phyloP scores from a whole-genome alignment of 2,329 filamentous ascomycete species.

The Nigrospora oryzae region DNA sequence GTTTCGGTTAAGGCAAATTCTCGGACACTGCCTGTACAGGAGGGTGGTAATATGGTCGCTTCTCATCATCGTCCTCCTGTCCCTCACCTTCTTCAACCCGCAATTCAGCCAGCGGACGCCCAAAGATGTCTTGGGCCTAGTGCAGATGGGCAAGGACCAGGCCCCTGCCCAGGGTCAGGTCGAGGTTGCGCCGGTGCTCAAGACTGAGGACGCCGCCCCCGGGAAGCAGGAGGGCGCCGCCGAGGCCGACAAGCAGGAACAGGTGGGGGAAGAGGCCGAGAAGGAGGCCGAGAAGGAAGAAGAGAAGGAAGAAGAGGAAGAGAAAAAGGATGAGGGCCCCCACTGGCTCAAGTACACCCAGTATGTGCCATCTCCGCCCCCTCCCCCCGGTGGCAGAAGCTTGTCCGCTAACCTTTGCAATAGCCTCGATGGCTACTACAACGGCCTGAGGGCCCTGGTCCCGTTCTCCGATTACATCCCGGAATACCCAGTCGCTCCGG shows the following conservation, averaged over 20 bases:
- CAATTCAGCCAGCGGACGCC: constrained; percentile 11
- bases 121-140: constrained; percentile 16
- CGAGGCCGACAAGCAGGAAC: constrained; percentile 2
- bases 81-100: constrained; percentile 28
- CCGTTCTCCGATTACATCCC: constrained; percentile 53
- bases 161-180: not conserved
- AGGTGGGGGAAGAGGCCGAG: constrained; percentile 5
- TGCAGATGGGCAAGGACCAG: constrained; percentile 13
- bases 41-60: constrained; percentile 42
- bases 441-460: constrained; percentile 66
- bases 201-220: constrained; percentile 6
- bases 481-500: constrained; percentile 56
- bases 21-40: constrained; percentile 45
- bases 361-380: constrained; percentile 21
- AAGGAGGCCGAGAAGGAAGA: constrained; percentile 14
- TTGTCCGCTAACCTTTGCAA: constrained; percentile 6
- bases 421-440: constrained; percentile 75
- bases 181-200: not conserved
- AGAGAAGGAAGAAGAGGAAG: constrained; percentile 14
- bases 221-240: constrained; percentile 10
- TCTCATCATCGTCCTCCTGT: constrained; percentile 30
- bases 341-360: constrained; percentile 31
- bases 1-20: constrained; percentile 32
- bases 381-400: not conserved
- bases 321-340: constrained; percentile 11